These are phyloP conservation scores for Chlorella sp. DNA, from an alignment of 139 green algal species.

Conservation along the genomic window DNA sequence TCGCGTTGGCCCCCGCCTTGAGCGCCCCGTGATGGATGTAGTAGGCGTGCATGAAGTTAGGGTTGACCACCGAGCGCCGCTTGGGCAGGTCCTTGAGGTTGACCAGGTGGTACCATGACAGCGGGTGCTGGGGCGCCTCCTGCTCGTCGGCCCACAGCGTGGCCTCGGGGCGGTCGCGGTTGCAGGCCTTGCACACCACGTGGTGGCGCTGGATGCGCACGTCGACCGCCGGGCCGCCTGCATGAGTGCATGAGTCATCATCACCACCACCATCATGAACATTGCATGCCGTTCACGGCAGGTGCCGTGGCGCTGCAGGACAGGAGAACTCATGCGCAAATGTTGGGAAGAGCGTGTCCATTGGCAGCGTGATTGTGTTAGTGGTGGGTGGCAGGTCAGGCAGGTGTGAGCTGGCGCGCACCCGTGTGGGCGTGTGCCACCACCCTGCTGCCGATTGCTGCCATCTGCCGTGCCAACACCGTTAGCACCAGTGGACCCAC, in stretches of 20 bases:
- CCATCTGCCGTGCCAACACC: too few relatives aligned
- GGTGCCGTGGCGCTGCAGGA: not conserved
- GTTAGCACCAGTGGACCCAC: too few relatives aligned
- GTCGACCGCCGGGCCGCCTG: not conserved
- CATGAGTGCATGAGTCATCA: too few relatives aligned
- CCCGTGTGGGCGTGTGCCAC: too few relatives aligned
- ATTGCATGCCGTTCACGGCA: not conserved
- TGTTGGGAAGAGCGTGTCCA: too few relatives aligned
- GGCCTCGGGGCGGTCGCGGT: not conserved
- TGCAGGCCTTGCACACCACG: constrained; percentile 4
- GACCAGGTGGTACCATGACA: constrained; percentile 2
- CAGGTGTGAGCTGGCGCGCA: too few relatives aligned
- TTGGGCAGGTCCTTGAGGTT: not conserved
- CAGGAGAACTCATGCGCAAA: too few relatives aligned
- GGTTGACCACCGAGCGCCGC: not conserved
- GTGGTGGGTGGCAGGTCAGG: too few relatives aligned
- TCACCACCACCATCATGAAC: too few relatives aligned
- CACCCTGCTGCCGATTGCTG: too few relatives aligned
- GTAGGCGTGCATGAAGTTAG: constrained; percentile 1
- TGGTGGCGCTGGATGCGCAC: constrained; percentile 1
- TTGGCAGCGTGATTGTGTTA: too few relatives aligned
- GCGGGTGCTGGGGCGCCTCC: not conserved
- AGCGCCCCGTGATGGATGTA: constrained; percentile 2
- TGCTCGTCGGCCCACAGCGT: not conserved
- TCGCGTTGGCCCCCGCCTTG: not conserved